Conservation (phyloP, 1,139 yeast species). For the Pichia inconspicua region DNA sequence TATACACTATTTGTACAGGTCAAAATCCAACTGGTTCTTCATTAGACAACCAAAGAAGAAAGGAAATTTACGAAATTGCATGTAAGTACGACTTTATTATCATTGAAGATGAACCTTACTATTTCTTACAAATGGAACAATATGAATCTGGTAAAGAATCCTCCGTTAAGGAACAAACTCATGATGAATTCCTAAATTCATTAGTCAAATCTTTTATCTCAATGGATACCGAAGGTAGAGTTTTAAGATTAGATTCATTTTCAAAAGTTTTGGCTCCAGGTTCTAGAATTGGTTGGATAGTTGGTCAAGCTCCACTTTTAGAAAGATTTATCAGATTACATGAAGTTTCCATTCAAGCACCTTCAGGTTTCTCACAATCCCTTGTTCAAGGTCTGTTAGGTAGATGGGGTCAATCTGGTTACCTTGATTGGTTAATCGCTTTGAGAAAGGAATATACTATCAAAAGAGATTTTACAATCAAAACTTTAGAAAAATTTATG, state of each 20-base stretch:
- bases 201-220: constrained; percentile 75
- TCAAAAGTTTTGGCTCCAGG: constrained; percentile 95
- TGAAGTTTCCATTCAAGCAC: constrained; percentile 76
- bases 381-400: constrained; percentile 47
- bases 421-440: constrained; percentile 83
- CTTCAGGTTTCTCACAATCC: constrained; percentile 77
- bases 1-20: constrained; percentile 86
- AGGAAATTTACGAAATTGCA: constrained; percentile 60
- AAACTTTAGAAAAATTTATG: constrained; percentile 52
- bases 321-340: constrained; percentile 67
- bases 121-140: constrained; percentile 80
- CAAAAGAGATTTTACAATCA: constrained; percentile 72
- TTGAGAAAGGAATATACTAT: constrained; percentile 74
- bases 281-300: constrained; percentile 82
- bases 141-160: constrained; percentile 44
- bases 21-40: constrained; percentile 94
- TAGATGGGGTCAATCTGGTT: constrained; percentile 70
- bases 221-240: constrained; percentile 83
- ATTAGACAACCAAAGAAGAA: constrained; percentile 63
- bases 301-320: constrained; percentile 59
- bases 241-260: constrained; percentile 80
- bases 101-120: constrained; percentile 91
- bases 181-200: constrained; percentile 53
- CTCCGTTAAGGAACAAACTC: constrained; percentile 25
- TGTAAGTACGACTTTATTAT: constrained; percentile 73